phyloP scores from a whole-genome alignment of 2,329 filamentous ascomycete genomes.

The Biscogniauxia mediterranea region DNA sequence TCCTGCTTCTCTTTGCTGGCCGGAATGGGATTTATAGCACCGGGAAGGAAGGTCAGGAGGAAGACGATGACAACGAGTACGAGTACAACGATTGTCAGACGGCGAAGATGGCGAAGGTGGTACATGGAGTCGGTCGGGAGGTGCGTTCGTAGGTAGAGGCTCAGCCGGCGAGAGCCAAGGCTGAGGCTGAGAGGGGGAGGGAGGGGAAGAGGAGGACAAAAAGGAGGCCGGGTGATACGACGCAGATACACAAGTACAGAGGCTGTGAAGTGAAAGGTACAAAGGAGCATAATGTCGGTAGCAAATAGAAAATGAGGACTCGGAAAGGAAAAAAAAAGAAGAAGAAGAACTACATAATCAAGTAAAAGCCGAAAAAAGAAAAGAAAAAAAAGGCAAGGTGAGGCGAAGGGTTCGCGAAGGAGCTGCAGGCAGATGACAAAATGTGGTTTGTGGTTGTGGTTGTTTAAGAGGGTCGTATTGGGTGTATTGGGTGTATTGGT shows the following conservation, averaged over 20 bases:
- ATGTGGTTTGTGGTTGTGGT: background rate
- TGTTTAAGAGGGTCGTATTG: background rate
- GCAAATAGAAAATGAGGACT: background rate
- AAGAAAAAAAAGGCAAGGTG: constrained; percentile 11
- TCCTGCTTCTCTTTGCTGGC: constrained; percentile 58
- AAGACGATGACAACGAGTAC: constrained; percentile 47
- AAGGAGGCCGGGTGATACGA: background rate
- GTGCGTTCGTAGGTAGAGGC: background rate
- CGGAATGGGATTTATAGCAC: constrained; percentile 61
- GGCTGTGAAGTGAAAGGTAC: background rate
- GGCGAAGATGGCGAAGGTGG: constrained; percentile 48
- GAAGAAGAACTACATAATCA: constrained; percentile 7
- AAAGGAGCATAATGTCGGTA: background rate
- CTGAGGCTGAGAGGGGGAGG: background rate
- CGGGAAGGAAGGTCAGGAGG: constrained; percentile 50
- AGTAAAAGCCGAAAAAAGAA: constrained; percentile 12
- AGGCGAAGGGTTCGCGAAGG: constrained; percentile 3
- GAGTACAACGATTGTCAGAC: constrained; percentile 38
- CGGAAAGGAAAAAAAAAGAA: background rate
- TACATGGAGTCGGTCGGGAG: constrained; percentile 36
- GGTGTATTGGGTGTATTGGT: background rate
- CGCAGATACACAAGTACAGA: background rate
- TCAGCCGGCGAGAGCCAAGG: background rate
- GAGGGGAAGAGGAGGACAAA: constrained; percentile 7
- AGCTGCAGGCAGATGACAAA: background rate